A percentile compares a stretch with the other conserved stretches of the same genome.
Conservation (phyloP, 305 asterid species). For the Fraxinus sp. region DNA sequence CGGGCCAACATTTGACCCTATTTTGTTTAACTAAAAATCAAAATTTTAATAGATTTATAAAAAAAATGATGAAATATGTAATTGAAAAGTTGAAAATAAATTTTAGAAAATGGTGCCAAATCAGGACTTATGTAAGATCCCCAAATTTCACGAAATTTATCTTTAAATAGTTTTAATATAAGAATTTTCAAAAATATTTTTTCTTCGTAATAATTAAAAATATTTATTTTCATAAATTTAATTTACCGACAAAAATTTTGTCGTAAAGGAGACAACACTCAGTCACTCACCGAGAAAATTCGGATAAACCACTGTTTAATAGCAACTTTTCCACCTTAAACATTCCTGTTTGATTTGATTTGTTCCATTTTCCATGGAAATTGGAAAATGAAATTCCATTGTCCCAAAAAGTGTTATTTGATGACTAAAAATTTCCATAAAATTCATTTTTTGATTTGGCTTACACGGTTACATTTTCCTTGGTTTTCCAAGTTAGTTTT, state of each 20-base stretch:
- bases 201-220: background rate
- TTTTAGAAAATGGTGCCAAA: background rate
- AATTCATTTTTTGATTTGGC: too few relatives aligned
- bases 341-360: background rate
- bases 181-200: background rate
- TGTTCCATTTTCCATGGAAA: too few relatives aligned
- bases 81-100: too few relatives aligned
- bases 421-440: too few relatives aligned
- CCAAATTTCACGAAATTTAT: background rate
- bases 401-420: too few relatives aligned
- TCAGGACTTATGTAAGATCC: background rate
- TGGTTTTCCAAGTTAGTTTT: too few relatives aligned
- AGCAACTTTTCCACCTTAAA: conserved; percentile 1
- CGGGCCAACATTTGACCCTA: background rate
- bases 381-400: too few relatives aligned
- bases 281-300: conserved; percentile 4
- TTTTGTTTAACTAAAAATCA: too few relatives aligned
- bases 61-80: background rate
- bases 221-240: background rate
- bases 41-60: background rate
- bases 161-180: background rate
- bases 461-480: too few relatives aligned
- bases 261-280: conserved; percentile 3
- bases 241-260: background rate
- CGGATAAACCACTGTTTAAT: background rate